phyloP scores from a whole-genome alignment of 164 flowering plant genomes.

The Santalum album region DNA sequence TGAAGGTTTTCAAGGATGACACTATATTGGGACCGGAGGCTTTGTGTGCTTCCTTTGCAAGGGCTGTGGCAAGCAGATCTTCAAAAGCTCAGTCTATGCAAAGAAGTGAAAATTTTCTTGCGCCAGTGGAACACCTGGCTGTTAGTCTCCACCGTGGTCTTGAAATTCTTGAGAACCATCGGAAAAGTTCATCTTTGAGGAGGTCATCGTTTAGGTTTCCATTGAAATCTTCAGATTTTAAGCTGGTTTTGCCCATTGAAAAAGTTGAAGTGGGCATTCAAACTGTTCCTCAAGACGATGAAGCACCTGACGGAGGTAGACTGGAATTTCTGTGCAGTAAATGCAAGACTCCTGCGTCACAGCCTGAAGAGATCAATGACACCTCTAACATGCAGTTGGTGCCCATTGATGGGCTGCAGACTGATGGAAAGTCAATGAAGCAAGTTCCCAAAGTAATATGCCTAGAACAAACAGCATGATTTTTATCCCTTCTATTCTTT shows the following conservation, averaged over 20 bases:
- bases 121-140: constrained; percentile 60
- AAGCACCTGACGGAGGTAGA: constrained; percentile 18
- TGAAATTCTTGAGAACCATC: constrained; percentile 55
- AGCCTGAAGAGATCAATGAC: constrained; percentile 30
- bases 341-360: constrained; percentile 41
- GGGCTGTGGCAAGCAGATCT: constrained; percentile 22
- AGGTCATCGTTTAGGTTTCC: constrained; percentile 74
- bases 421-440: constrained; percentile 42
- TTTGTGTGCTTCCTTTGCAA: constrained; percentile 26
- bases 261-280: constrained; percentile 85
- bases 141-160: constrained; percentile 89
- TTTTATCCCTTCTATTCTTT: neutral
- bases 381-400: constrained; percentile 49
- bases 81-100: constrained; percentile 21
- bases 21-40: constrained; percentile 16
- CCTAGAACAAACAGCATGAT: neutral
- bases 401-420: constrained; percentile 42
- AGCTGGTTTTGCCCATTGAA: constrained; percentile 27
- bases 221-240: constrained; percentile 43
- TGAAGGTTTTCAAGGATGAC: constrained; percentile 26
- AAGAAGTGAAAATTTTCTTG: constrained; percentile 17
- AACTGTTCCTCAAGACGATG: constrained; percentile 34
- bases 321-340: constrained; percentile 38
- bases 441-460: constrained; percentile 76
- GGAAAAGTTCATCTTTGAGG: constrained; percentile 50